Conservation (phyloP, 768 basidiomycete species). For the Lactifluus rugatus region DNA sequence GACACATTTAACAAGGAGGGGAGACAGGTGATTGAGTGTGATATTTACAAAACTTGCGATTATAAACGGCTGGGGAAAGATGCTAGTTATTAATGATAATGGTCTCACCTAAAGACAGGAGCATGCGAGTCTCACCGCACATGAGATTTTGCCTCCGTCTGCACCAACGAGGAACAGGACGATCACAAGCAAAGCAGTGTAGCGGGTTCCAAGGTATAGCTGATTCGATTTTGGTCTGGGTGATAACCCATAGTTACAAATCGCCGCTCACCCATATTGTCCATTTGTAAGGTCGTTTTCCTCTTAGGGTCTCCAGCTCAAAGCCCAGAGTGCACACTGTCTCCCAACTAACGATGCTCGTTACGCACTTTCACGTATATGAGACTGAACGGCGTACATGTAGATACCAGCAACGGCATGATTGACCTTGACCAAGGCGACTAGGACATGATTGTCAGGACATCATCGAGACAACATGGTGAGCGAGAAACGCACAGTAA, state of each 20-base stretch:
- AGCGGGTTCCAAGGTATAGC: too few species aligned
- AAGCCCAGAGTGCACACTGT: neutral
- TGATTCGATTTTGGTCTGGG: too few species aligned
- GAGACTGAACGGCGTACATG: neutral
- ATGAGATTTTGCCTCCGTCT: neutral
- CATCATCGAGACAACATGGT: too few species aligned
- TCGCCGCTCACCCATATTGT: slow-evolving; percentile 3
- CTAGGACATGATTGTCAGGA: neutral
- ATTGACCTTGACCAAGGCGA: neutral
- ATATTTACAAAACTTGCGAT: neutral
- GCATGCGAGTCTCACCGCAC: neutral
- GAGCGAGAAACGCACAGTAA: neutral
- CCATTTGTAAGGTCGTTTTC: too few species aligned
- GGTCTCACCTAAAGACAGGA: neutral
- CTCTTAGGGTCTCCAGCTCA: neutral
- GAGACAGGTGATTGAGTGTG: neutral
- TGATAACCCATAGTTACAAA: neutral
- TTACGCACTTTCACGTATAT: neutral
- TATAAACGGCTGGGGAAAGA: neutral
- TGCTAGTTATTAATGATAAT: neutral
- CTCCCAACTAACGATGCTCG: neutral
- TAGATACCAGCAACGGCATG: neutral
- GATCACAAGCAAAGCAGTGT: neutral
- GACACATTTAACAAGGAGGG: neutral
- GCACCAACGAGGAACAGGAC: neutral